Evolutionary conservation across 2,329 filamentous ascomycete species (phyloP), one percentile per base, ranked within the genome.

Genomic region (Colletotrichum euphorbiae): DNA sequence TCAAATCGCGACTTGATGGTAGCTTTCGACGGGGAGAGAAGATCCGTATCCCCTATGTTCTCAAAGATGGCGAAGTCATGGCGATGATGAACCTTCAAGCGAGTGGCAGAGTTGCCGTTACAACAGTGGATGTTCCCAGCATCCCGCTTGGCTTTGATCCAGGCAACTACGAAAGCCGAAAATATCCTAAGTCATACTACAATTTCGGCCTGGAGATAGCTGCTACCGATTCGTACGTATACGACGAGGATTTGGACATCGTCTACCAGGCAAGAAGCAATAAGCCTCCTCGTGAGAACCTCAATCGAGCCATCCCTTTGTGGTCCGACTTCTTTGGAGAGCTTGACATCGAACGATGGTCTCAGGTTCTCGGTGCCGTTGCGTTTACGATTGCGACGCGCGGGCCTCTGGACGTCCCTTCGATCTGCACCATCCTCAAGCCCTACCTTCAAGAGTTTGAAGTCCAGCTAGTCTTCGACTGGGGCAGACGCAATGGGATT

Each of bases 131-230:
- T 45, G 84, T 91, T 5, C 87, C 88, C 1, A 73, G 84, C 56
- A 88, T 92, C 33, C 89, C 89, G 2, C 90, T 91, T 75, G 91
- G 92, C 1, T 91, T 93, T 73, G 86, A 88, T 60, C 90, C 90
- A 7, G 87, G 87, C 15, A 89, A 91, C 71, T 94, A 94, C 77
- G 88, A 92, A 73, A 90, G 89, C 21, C 85, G 90, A 62, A 87
- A 88, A 66, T 89, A 90, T 70, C 87, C 91, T 40, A 90, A 90
- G 72, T 83, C 83, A 38, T 87, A 88, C 72, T 84, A 92, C 56
- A 85, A 87, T 71, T 93, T 92, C 77, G 82, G 84, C 9, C 80
- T 93, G 40, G 82, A 86, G 48, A 82, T 89, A 19, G 78, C 82
- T 1, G 89, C 89, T 1, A 91, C 90, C 0, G 74, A 79, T 7